These are phyloP conservation scores for Sesbania bispinosa DNA, from an alignment of 306 rosid genomes.

Conservation along the genomic window DNA sequence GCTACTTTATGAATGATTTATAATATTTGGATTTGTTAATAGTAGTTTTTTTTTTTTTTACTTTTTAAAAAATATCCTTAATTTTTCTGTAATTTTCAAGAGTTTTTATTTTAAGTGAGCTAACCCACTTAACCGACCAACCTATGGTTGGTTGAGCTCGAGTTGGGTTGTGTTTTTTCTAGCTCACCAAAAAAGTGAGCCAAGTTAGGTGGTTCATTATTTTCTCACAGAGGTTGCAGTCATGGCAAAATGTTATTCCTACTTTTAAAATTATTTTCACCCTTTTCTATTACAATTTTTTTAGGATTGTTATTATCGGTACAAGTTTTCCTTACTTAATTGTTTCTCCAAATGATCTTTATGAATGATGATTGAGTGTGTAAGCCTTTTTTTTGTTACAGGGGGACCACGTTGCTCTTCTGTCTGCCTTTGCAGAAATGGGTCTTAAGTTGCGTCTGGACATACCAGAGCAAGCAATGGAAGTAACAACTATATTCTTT, in stretches of 20 bases:
- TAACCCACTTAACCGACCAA: too few relatives aligned
- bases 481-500: slow-evolving; percentile 69
- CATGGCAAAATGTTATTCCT: background rate
- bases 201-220: too few relatives aligned
- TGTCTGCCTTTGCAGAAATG: slow-evolving; percentile 96
- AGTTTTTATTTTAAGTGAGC: too few relatives aligned
- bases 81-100: too few relatives aligned
- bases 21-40: too few relatives aligned
- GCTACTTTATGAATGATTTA: too few relatives aligned
- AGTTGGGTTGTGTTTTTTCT: too few relatives aligned
- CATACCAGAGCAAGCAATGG: slow-evolving; percentile 97
- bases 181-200: too few relatives aligned
- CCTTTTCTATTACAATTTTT: background rate
- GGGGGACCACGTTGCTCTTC: slow-evolving; percentile 96
- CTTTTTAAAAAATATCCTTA: too few relatives aligned
- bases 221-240: too few relatives aligned
- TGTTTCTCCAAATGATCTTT: slow-evolving; percentile 22
- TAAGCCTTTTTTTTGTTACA: slow-evolving; percentile 39
- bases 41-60: too few relatives aligned
- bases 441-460: slow-evolving; percentile 93
- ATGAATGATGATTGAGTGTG: slow-evolving; percentile 14
- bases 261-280: background rate
- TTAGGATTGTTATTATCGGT: background rate
- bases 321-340: background rate
- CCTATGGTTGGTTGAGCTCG: too few relatives aligned